Evolutionary conservation across 345 rosid genomes (phyloP).

Genomic region (Linum tenue): DNA sequence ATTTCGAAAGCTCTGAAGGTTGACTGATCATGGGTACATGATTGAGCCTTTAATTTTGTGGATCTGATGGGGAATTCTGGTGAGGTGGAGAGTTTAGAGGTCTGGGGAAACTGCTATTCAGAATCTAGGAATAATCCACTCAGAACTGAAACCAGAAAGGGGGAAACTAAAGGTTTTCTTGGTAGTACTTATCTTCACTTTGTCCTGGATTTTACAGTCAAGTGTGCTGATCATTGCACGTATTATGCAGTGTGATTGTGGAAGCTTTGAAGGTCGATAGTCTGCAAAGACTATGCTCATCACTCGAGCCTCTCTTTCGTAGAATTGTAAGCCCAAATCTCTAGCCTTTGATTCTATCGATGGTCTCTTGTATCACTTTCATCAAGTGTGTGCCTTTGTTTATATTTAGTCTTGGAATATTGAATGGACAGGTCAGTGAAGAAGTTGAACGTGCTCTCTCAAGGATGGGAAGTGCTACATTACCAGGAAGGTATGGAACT

Average conservation of each 20-base stretch:
- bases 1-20: neutral
- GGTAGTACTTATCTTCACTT: neutral
- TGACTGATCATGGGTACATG: neutral
- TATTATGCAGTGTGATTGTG: conserved; percentile 65
- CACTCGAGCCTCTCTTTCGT: conserved; percentile 91
- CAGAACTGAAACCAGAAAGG: no score
- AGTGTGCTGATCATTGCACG: neutral
- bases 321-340: conserved; percentile 55
- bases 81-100: no score
- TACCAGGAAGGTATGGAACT: conserved; percentile 43
- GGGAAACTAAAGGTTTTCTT: no score
- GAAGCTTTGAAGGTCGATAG: conserved; percentile 96
- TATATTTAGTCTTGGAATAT: conserved; percentile 1
- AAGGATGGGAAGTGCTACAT: conserved; percentile 45
- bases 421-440: conserved; percentile 67
- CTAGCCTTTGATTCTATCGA: neutral
- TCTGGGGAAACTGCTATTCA: neutral
- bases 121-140: no score
- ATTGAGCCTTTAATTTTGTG: neutral
- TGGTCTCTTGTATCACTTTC: neutral
- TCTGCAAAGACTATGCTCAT: conserved; percentile 78
- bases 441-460: conserved; percentile 86
- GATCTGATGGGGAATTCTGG: neutral
- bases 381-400: neutral
- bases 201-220: neutral